Base-by-base conservation (phyloP, 306 rosid species). In the Gynostemma pentaphyllum region DNA sequence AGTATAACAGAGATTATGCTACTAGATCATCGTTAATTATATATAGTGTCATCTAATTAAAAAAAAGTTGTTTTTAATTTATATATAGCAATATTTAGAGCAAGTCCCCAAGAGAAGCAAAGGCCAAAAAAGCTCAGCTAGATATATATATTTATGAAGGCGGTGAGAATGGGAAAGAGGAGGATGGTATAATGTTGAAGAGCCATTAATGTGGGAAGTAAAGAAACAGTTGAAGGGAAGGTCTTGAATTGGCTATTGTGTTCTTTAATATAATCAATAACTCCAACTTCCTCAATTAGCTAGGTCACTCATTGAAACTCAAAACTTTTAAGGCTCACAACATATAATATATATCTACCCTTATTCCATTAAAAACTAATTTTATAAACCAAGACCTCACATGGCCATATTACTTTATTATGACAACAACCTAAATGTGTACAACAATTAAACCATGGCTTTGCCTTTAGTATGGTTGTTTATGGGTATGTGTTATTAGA, bases 271-370 rank as follows among this genome's bases (percentile, higher is more conserved):
- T n/a, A 45, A 1, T 41, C 52, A 62, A 26, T 62, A 41, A 62
- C 68, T 63, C 54, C 68, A 63, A 63, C 52, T 36, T 63, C 37
- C 68, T 28, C 68, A 62, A 44, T n/a, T 62, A 39, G 47, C 22
- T 62, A 39, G 47, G 39, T 62, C 52, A 62, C 67, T 62, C 52
- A 27, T 22, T 63, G n/a, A 10, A 57, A 63, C 39, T 27, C 15
- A 26, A 30, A 26, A 2, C 52, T 10, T 63, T 63, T 23, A 63
- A 63, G 29, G 41, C 68, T 45, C 42, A 28, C 68, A 19, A 41
- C 22, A 41, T 14, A 6, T 23, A 40, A 24, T 40, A 5, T 34
- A 30, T 40, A 40, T 37, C 66, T 40, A 61, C 36, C 62, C 15
- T 9, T 21, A 5, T n/a, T n/a, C 64, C 64, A 56, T 59, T 59